phyloP scores from a whole-genome alignment of 2,329 filamentous ascomycete genomes.

The Plenodomus biglobosus region DNA sequence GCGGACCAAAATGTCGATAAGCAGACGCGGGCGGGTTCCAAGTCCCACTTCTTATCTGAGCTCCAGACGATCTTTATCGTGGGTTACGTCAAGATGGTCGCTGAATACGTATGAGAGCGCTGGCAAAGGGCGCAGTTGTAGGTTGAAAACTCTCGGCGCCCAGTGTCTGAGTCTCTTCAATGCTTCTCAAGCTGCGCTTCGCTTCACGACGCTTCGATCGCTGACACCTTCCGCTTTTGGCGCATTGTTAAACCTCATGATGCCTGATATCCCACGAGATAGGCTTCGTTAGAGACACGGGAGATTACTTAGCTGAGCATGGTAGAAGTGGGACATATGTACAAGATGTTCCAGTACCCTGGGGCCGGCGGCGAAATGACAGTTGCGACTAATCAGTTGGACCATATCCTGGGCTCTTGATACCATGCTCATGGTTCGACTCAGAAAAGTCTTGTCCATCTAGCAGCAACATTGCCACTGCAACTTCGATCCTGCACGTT shows the following conservation, averaged over 20 bases:
- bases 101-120: constrained; percentile 4
- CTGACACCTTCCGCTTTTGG: constrained; percentile 10
- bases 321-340: constrained; percentile 1
- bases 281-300: constrained; percentile 4
- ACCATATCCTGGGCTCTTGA: neutral
- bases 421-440: neutral
- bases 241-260: constrained; percentile 2
- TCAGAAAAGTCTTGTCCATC: neutral
- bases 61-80: constrained; percentile 20
- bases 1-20: constrained; percentile 15
- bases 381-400: constrained; percentile 7
- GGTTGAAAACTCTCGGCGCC: constrained; percentile 24
- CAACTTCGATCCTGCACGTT: neutral
- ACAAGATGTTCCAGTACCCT: neutral
- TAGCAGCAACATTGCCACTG: neutral
- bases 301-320: constrained; percentile 2
- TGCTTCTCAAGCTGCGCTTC: constrained; percentile 1
- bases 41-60: constrained; percentile 16
- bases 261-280: constrained; percentile 11
- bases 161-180: constrained; percentile 14
- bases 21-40: constrained; percentile 3
- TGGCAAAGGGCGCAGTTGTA: constrained; percentile 13
- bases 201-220: neutral
- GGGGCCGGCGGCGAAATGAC: constrained; percentile 8
- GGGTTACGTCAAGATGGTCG: constrained; percentile 21